phyloP scores from a whole-genome alignment of 2,329 filamentous ascomycete genomes.

The Torrubiella hemipterigena region DNA sequence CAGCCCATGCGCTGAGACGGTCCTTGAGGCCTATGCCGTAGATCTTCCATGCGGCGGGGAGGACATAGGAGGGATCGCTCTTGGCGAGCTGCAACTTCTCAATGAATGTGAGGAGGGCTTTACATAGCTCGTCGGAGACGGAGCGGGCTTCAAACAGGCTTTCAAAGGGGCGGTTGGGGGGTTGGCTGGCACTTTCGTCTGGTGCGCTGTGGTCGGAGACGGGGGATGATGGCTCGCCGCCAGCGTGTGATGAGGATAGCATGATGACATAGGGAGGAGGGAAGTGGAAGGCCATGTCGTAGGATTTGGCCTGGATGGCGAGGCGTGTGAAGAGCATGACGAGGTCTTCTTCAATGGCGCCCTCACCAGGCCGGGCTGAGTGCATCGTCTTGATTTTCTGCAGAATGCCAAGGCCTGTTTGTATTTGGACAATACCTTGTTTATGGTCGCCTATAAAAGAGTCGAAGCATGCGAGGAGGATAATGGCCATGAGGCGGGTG shows the following conservation, averaged over 20 bases:
- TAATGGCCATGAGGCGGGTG: constrained; percentile 50
- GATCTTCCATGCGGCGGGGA: constrained; percentile 34
- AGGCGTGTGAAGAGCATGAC: constrained; percentile 52
- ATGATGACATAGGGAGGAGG: constrained; percentile 49
- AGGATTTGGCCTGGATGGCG: constrained; percentile 54
- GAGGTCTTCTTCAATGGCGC: constrained; percentile 45
- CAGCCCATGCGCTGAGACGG: constrained; percentile 41
- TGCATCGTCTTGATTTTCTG: constrained; percentile 37
- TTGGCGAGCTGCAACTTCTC: constrained; percentile 38
- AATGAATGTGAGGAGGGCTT: constrained; percentile 45
- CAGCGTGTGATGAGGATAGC: constrained; percentile 18
- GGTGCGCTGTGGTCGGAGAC: constrained; percentile 30
- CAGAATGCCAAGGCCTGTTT: constrained; percentile 42
- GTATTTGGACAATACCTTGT: constrained; percentile 49
- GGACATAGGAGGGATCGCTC: constrained; percentile 38
- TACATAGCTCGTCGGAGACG: constrained; percentile 43
- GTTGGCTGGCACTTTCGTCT: constrained; percentile 14
- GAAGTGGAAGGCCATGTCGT: constrained; percentile 58
- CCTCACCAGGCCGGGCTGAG: constrained; percentile 18
- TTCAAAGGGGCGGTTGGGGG: constrained; percentile 24
- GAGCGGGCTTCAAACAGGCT: constrained; percentile 41
- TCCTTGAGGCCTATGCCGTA: constrained; percentile 35
- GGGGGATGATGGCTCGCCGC: constrained; percentile 18
- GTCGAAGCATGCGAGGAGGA: constrained; percentile 57
- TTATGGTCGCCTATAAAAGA: constrained; percentile 53